Evolutionary conservation across 768 basidiomycete species (phyloP).

Genomic region (Suillus cothurnatus): DNA sequence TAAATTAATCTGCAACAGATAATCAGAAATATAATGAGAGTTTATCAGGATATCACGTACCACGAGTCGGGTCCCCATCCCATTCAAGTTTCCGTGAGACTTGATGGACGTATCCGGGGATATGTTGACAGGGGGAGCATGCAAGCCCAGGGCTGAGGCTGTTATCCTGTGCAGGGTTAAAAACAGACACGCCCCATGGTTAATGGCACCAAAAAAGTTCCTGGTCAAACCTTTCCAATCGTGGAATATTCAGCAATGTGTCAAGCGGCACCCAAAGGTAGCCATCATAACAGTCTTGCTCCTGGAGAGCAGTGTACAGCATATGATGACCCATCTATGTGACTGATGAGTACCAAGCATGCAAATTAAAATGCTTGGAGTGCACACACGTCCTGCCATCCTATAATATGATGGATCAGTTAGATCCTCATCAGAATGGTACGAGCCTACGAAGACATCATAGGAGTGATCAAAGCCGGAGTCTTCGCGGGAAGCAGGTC

Average conservation of each 20-base stretch:
- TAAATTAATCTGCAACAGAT: constrained; percentile 27
- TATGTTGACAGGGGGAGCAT: constrained; percentile 42
- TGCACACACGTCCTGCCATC: constrained; percentile 45
- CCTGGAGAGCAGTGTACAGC: constrained; percentile 48
- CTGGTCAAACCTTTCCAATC: constrained; percentile 48
- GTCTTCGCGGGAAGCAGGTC: constrained; percentile 48
- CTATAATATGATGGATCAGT: constrained; percentile 37
- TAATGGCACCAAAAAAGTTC: constrained; percentile 52
- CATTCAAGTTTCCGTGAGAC: constrained; percentile 41
- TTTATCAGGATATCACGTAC: constrained; percentile 26
- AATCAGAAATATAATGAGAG: constrained; percentile 4
- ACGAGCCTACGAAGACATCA: constrained; percentile 51
- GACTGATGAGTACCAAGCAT: background rate
- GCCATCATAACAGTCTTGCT: constrained; percentile 48
- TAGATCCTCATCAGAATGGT: constrained; percentile 46
- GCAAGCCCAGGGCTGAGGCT: constrained; percentile 26
- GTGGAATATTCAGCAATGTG: constrained; percentile 50
- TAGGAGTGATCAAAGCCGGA: constrained; percentile 50
- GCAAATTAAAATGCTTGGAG: background rate
- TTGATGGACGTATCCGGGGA: constrained; percentile 43
- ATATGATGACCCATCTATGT: constrained; percentile 53
- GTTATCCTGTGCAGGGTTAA: constrained; percentile 37
- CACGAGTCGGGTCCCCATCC: constrained; percentile 48
- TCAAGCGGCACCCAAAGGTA: constrained; percentile 58
- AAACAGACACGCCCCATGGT: constrained; percentile 45